A percentile compares a stretch with the other conserved stretches of the same genome.
phyloP scores from a whole-genome alignment of 495 filamentous ascomycete genomes.

The Chaetomium cochliodes region DNA sequence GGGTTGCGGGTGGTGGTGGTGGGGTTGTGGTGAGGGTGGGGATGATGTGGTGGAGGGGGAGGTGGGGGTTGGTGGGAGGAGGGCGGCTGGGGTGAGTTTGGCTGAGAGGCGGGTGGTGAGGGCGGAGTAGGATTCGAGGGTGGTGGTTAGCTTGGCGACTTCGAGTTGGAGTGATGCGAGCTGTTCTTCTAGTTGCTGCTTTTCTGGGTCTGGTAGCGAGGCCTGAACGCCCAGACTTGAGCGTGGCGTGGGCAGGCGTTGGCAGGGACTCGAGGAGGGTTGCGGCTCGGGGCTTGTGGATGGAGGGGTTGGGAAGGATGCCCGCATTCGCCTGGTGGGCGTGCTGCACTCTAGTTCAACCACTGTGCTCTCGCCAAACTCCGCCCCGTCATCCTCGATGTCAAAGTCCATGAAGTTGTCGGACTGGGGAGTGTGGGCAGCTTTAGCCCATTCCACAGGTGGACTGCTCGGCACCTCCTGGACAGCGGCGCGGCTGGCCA shows the following conservation, averaged over 20 bases:
- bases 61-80: slow-evolving; percentile 11
- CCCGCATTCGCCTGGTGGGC: slow-evolving; percentile 35
- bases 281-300: slow-evolving; percentile 42
- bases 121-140: slow-evolving; percentile 40
- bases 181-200: slow-evolving; percentile 41
- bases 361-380: slow-evolving; percentile 40
- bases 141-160: slow-evolving; percentile 39
- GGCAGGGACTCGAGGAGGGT: slow-evolving; percentile 40
- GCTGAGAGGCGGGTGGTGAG: slow-evolving; percentile 36
- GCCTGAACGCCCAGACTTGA: slow-evolving; percentile 40
- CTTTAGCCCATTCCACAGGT: slow-evolving; percentile 43
- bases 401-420: slow-evolving; percentile 43
- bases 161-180: slow-evolving; percentile 43
- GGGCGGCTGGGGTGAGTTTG: slow-evolving; percentile 32
- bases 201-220: slow-evolving; percentile 45
- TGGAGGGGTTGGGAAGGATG: slow-evolving; percentile 53
- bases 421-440: slow-evolving; percentile 44
- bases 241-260: not conserved
- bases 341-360: slow-evolving; percentile 46
- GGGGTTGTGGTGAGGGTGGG: not conserved
- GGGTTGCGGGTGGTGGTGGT: not conserved
- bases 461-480: slow-evolving; percentile 34
- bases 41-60: slow-evolving; percentile 3
- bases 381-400: slow-evolving; percentile 34
- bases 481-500: slow-evolving; percentile 30